Percentiles rank a stretch among this genome's conserved stretches.
Conservation (phyloP, 371 early-diverging fungal species). For the Mucor mucedo region DNA sequence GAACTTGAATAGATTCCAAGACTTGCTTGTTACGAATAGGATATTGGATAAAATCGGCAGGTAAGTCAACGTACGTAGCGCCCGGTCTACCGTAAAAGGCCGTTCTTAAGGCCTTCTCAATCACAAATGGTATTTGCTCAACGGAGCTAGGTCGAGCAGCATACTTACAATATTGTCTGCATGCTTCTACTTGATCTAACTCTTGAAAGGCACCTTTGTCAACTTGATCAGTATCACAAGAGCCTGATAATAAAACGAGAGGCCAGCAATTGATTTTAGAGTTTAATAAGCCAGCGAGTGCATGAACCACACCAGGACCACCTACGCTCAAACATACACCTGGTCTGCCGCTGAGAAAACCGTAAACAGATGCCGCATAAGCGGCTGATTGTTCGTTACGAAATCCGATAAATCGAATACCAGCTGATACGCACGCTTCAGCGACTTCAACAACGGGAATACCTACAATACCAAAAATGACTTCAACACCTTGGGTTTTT, state of each 20-base stretch:
- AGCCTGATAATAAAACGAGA: constrained; percentile 66
- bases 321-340: constrained; percentile 82
- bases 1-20: constrained; percentile 31
- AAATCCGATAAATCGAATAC: constrained; percentile 77
- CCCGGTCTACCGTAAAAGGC: constrained; percentile 74
- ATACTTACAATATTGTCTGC: constrained; percentile 70
- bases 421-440: constrained; percentile 74
- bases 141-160: constrained; percentile 60
- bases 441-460: constrained; percentile 81
- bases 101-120: constrained; percentile 64
- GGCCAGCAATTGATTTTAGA: constrained; percentile 78
- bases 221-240: constrained; percentile 58
- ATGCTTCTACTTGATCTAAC: constrained; percentile 72
- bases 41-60: constrained; percentile 75
- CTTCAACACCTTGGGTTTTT: constrained; percentile 66
- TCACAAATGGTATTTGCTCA: constrained; percentile 56
- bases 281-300: constrained; percentile 74
- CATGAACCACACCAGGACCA: constrained; percentile 85
- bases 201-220: constrained; percentile 85
- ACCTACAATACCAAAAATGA: constrained; percentile 86
- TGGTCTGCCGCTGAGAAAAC: constrained; percentile 69
- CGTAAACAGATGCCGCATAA: constrained; percentile 78
- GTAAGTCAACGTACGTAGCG: constrained; percentile 76
- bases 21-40: constrained; percentile 30
- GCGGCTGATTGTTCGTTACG: constrained; percentile 83